phyloP scores from a whole-genome alignment of 805 yeast species.

The Pichia nakasei region DNA sequence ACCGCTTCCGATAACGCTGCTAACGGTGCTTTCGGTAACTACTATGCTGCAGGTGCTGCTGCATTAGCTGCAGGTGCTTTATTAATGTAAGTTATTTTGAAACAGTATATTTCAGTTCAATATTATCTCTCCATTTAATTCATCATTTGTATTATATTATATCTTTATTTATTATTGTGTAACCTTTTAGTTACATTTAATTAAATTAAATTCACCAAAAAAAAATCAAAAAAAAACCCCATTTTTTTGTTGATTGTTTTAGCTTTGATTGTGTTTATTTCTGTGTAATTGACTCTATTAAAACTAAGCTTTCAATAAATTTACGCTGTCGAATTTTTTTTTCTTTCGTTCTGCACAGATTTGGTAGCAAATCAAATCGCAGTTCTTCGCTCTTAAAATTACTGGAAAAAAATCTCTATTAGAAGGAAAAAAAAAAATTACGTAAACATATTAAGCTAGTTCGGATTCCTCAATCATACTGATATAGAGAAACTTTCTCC shows the following conservation, averaged over 20 bases:
- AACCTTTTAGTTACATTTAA: too few relatives aligned
- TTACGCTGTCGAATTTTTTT: not conserved
- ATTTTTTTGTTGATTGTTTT: too few relatives aligned
- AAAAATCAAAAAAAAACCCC: too few relatives aligned
- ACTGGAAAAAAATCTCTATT: too few relatives aligned
- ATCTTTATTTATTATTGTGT: not conserved
- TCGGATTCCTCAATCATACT: constrained; percentile 40
- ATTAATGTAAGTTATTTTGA: constrained; percentile 15
- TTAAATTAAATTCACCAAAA: too few relatives aligned
- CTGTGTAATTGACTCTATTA: too few relatives aligned
- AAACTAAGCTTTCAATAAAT: too few relatives aligned
- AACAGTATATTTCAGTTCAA: not conserved
- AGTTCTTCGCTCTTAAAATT: too few relatives aligned
- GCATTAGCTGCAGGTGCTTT: constrained; percentile 27
- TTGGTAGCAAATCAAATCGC: too few relatives aligned
- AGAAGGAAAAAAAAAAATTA: too few relatives aligned
- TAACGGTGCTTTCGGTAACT: constrained; percentile 14
- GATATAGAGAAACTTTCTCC: constrained; percentile 75
- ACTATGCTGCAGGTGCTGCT: constrained; percentile 27
- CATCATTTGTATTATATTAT: not conserved
- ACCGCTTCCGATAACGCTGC: constrained; percentile 3
- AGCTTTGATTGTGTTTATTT: too few relatives aligned
- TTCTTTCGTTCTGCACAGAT: not conserved
- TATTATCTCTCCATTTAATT: not conserved
- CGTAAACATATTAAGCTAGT: not conserved